A percentile compares a stretch with the other conserved stretches of the same genome.
These are phyloP conservation scores for Niveomyces coronatus DNA, from an alignment of 2,329 filamentous ascomycete genomes.

Conservation along the genomic window DNA sequence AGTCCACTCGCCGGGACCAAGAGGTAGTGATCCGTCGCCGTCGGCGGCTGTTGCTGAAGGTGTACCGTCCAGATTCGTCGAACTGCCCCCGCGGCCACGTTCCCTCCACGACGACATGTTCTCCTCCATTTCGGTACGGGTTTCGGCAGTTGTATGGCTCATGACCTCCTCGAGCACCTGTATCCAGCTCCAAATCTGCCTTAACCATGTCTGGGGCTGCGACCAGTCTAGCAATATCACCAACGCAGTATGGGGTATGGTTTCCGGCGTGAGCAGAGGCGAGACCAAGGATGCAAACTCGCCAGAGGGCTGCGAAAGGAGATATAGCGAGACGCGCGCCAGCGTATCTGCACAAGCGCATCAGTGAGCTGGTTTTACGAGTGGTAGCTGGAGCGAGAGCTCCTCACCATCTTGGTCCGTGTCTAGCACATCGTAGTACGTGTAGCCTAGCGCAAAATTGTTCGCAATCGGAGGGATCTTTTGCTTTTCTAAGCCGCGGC, in stretches of 20 bases:
- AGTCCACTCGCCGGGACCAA: conserved; percentile 88
- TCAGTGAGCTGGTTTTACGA: conserved; percentile 13
- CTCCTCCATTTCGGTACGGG: conserved; percentile 77
- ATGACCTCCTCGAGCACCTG: conserved; percentile 70
- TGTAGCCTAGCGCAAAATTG: conserved; percentile 85
- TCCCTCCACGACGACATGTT: conserved; percentile 73
- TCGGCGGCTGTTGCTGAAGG: conserved; percentile 48
- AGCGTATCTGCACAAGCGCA: conserved; percentile 59
- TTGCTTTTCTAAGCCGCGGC: conserved; percentile 43
- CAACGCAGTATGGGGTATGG: conserved; percentile 76
- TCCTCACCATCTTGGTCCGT: conserved; percentile 77
- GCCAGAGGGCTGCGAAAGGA: conserved; percentile 74
- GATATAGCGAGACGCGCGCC: conserved; percentile 79
- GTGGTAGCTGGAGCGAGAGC: not conserved
- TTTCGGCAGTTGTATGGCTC: conserved; percentile 61
- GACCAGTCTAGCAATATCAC: conserved; percentile 94
- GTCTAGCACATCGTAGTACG: conserved; percentile 89
- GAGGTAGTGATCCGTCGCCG: conserved; percentile 59
- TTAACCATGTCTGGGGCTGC: conserved; percentile 85
- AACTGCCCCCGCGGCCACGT: conserved; percentile 54
- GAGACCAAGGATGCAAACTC: conserved; percentile 74
- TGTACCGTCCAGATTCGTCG: conserved; percentile 52
- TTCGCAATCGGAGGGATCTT: conserved; percentile 76
- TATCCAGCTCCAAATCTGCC: conserved; percentile 83
- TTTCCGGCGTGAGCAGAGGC: conserved; percentile 73